A percentile compares a stretch with the other conserved stretches of the same genome.
phyloP scores from a whole-genome alignment of 176 grass and related monocot species.

The Aegilops bicornis region DNA sequence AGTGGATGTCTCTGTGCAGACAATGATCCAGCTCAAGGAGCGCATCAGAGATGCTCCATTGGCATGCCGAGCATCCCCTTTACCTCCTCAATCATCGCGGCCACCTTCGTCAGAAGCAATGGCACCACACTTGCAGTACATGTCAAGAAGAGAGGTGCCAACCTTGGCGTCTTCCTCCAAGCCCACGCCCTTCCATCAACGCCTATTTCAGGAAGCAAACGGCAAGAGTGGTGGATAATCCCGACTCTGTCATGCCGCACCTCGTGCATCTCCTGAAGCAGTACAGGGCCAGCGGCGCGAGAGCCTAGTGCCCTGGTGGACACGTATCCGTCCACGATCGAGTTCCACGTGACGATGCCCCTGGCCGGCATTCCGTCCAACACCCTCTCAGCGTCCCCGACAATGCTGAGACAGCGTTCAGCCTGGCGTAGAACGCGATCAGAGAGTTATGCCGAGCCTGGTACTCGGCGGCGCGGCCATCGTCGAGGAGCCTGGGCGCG shows the following conservation, averaged over 20 bases:
- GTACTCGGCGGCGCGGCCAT: conserved; percentile 52
- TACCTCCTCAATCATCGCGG: no score
- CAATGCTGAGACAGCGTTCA: conserved; percentile 28
- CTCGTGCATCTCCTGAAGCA: conserved; percentile 53
- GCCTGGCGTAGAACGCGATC: conserved; percentile 50
- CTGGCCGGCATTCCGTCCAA: conserved; percentile 72
- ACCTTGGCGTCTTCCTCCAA: no score
- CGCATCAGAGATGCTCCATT: no score
- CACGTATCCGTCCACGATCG: conserved; percentile 58
- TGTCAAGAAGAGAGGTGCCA: no score
- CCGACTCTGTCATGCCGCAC: conserved; percentile 42
- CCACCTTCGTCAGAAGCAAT: no score
- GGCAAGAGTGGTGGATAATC: conserved; percentile 23
- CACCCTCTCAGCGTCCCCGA: conserved; percentile 57
- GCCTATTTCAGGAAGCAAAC: no score
- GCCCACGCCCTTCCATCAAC: no score
- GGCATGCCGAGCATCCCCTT: no score
- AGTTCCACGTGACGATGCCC: conserved; percentile 69
- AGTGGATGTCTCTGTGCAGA: no score
- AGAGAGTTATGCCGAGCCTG: conserved; percentile 51
- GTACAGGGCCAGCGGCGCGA: conserved; percentile 11
- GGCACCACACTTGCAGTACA: no score
- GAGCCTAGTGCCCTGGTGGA: conserved; percentile 28
- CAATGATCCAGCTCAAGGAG: no score
- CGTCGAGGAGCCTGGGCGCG: neutral